Conservation (phyloP, 192 early-diverging fungal genomes). For the Podila epigama region DNA sequence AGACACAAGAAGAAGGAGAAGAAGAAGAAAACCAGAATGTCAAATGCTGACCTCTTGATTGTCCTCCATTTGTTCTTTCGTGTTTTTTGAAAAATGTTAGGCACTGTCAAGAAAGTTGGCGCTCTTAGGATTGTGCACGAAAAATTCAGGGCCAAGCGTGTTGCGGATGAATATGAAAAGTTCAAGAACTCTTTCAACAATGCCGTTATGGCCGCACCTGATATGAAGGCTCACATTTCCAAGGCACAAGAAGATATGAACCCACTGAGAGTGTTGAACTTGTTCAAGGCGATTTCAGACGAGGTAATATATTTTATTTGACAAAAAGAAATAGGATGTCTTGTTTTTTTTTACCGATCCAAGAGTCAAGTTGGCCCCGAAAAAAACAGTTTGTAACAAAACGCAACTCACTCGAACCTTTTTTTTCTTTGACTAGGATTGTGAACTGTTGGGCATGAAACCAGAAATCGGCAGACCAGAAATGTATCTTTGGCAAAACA, state of each 20-base stretch:
- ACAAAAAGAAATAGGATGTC: no score
- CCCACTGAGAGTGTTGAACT: slow-evolving; percentile 81
- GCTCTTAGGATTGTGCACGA: slow-evolving; percentile 96
- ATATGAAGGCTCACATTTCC: slow-evolving; percentile 74
- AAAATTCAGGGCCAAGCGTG: slow-evolving; percentile 85
- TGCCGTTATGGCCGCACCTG: slow-evolving; percentile 75
- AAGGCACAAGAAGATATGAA: slow-evolving; percentile 96
- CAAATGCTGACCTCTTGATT: no score
- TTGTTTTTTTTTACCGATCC: no score
- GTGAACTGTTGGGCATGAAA: slow-evolving; percentile 93
- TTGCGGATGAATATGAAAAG: slow-evolving; percentile 71
- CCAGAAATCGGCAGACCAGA: slow-evolving; percentile 88
- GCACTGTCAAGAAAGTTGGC: slow-evolving; percentile 94
- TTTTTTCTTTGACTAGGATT: slow-evolving; percentile 64
- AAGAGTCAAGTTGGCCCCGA: no score
- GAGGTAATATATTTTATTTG: no score
- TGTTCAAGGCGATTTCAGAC: slow-evolving; percentile 87
- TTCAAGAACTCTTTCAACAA: slow-evolving; percentile 80
- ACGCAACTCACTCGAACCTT: not conserved
- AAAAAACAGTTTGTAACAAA: no score
- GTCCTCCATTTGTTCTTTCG: no score
- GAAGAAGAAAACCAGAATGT: no score
- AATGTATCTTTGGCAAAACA: slow-evolving; percentile 91
- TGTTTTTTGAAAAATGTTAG: no score
- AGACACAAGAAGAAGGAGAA: no score